Evolutionary conservation across 225 moss, liverwort and hornwort species (phyloP).

Genomic region (Bryum argenteum): DNA sequence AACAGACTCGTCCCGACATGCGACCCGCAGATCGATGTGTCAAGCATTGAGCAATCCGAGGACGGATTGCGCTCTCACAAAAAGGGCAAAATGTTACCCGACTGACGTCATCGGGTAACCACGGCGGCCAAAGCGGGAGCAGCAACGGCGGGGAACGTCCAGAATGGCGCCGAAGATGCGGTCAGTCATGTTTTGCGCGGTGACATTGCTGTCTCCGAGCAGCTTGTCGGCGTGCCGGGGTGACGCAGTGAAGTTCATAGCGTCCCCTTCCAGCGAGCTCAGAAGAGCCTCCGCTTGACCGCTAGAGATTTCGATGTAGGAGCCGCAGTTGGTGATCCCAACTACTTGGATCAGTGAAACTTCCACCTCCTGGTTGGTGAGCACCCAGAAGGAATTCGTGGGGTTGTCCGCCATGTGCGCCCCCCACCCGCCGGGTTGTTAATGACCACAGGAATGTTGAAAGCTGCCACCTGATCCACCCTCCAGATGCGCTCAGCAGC

Average conservation of each 20-base stretch:
- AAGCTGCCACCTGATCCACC: slow-evolving; percentile 53
- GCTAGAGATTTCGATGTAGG: slow-evolving; percentile 74
- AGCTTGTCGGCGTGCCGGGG: not conserved
- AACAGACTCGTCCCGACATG: too few relatives aligned
- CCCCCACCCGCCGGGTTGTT: slow-evolving; percentile 62
- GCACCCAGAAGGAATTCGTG: slow-evolving; percentile 66
- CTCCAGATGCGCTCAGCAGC: slow-evolving; percentile 83
- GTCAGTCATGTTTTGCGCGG: slow-evolving; percentile 40
- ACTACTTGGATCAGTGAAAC: slow-evolving; percentile 62
- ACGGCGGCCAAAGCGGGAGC: too few relatives aligned
- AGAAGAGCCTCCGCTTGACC: slow-evolving; percentile 48
- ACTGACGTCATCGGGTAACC: too few relatives aligned
- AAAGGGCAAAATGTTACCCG: too few relatives aligned
- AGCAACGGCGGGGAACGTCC: not conserved
- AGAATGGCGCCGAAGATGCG: slow-evolving; percentile 45
- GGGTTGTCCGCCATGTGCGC: slow-evolving; percentile 77
- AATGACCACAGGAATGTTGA: slow-evolving; percentile 56
- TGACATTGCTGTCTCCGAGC: slow-evolving; percentile 35
- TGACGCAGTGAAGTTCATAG: not conserved
- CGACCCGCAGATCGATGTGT: too few relatives aligned
- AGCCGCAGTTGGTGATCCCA: slow-evolving; percentile 64
- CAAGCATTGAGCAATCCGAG: too few relatives aligned
- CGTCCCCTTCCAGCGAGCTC: not conserved
- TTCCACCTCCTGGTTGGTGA: slow-evolving; percentile 59
- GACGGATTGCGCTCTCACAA: too few relatives aligned